A percentile compares a stretch with the other conserved stretches of the same genome.
These are phyloP conservation scores for Sporothrix schenckii DNA, from an alignment of 2,329 filamentous ascomycete genomes.

Conservation along the genomic window DNA sequence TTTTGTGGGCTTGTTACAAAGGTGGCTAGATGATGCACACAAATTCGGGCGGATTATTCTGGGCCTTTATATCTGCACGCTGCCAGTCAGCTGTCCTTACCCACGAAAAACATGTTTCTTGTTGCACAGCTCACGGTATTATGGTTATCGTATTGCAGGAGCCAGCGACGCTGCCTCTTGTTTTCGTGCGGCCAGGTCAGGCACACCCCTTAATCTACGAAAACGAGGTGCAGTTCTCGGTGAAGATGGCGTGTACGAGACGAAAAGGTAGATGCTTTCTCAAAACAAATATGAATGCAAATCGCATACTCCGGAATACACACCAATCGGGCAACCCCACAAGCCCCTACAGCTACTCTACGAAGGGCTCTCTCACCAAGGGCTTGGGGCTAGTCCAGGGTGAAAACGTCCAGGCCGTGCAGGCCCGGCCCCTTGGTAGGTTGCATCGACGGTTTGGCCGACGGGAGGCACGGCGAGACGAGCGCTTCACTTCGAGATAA, in stretches of 20 bases:
- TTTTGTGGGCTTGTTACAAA: not conserved
- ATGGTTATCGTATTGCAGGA: slow-evolving; percentile 7
- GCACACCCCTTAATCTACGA: slow-evolving; percentile 23
- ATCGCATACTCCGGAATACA: not conserved
- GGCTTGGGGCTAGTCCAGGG: slow-evolving; percentile 7
- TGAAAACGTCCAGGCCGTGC: slow-evolving; percentile 2
- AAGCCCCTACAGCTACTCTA: not conserved
- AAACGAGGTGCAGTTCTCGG: not conserved
- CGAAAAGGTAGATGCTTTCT: no score
- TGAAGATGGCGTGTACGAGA: not conserved
- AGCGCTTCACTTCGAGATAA: not conserved
- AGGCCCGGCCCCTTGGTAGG: not conserved
- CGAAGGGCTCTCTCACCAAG: not conserved
- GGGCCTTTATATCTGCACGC: slow-evolving; percentile 15
- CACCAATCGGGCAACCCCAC: slow-evolving; percentile 11
- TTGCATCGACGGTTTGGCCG: slow-evolving; percentile 3
- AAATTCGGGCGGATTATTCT: not conserved
- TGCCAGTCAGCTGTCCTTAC: not conserved
- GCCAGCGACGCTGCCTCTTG: not conserved
- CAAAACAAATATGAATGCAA: no score
- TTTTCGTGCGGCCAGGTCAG: slow-evolving; percentile 3
- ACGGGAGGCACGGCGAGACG: not conserved
- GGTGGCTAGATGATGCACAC: not conserved
- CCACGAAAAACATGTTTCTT: not conserved
- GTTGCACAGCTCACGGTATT: not conserved